Evolutionary conservation across 1,139 yeast species (phyloP).

Genomic region (Protomyces pachydermus): DNA sequence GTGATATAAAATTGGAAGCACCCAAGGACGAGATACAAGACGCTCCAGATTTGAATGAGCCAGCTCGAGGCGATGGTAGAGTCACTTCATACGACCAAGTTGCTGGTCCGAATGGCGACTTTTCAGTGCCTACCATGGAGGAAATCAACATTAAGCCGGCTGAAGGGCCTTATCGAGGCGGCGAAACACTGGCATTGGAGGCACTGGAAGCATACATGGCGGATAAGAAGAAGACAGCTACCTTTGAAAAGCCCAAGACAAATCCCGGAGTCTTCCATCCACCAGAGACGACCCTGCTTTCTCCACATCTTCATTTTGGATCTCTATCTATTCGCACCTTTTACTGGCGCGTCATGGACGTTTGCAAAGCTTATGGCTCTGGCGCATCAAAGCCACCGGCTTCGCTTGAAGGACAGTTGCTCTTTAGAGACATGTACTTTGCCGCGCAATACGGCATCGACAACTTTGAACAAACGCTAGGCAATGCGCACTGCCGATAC

Average conservation of each 20-base stretch:
- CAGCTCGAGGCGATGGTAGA: conserved; percentile 1
- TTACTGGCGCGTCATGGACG: conserved; percentile 20
- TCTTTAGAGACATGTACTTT: conserved; percentile 27
- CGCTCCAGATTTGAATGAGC: conserved; percentile 14
- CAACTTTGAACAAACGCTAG: conserved; percentile 17
- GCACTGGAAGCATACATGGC: conserved; percentile 6
- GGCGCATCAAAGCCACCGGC: conserved; percentile 18
- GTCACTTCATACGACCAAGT: conserved; percentile 19
- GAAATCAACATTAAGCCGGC: conserved; percentile 20
- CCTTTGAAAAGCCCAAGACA: conserved; percentile 26
- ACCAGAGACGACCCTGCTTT: conserved; percentile 23
- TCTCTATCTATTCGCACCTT: conserved; percentile 21
- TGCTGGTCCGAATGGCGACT: conserved; percentile 22
- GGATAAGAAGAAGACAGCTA: conserved; percentile 20
- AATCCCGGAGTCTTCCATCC: conserved; percentile 23
- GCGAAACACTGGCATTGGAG: conserved; percentile 8
- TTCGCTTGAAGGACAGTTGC: conserved; percentile 19
- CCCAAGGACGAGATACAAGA: conserved; percentile 4
- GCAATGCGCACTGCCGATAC: conserved; percentile 24
- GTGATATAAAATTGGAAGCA: conserved; percentile 1
- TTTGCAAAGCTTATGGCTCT: conserved; percentile 13
- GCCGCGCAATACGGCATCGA: conserved; percentile 22
- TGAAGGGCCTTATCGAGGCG: conserved; percentile 20
- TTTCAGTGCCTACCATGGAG: conserved; percentile 21
- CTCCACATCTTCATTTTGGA: conserved; percentile 25